Evolutionary conservation across 768 basidiomycete genomes (phyloP).

Genomic region (Hericium coralloides): DNA sequence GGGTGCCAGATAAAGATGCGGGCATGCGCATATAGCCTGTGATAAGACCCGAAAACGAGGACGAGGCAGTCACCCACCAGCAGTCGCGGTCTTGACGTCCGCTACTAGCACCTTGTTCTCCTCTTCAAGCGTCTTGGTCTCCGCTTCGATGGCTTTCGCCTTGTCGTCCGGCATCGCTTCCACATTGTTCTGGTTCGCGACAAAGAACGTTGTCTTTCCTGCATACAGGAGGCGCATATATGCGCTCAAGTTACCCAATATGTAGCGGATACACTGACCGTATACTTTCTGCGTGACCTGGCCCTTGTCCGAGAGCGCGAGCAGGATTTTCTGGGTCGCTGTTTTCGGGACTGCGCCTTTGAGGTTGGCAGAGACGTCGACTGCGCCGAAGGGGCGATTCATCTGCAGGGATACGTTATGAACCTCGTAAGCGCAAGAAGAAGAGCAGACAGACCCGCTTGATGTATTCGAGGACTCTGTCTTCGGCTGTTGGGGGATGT

Average conservation of each 20-base stretch:
- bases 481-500: slow-evolving; percentile 6
- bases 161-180: slow-evolving; percentile 55
- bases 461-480: slow-evolving; percentile 12
- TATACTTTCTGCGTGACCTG: slow-evolving; percentile 77
- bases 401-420: slow-evolving; percentile 38
- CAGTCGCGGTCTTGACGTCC: slow-evolving; percentile 40
- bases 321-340: slow-evolving; percentile 75
- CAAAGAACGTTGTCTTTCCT: slow-evolving; percentile 87
- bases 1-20: slow-evolving; percentile 10
- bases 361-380: slow-evolving; percentile 85
- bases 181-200: slow-evolving; percentile 70
- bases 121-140: slow-evolving; percentile 49
- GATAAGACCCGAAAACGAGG: not conserved
- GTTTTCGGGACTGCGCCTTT: slow-evolving; percentile 85
- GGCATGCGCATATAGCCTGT: slow-evolving; percentile 4
- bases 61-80: slow-evolving; percentile 27
- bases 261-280: slow-evolving; percentile 31
- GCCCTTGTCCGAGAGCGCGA: slow-evolving; percentile 77
- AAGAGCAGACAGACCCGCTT: slow-evolving; percentile 6
- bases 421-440: no score
- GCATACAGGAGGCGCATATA: slow-evolving; percentile 3
- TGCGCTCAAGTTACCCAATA: not conserved
- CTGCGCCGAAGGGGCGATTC: slow-evolving; percentile 91
- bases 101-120: slow-evolving; percentile 43
- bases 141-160: slow-evolving; percentile 49